Base-by-base conservation (phyloP, 805 yeast species). In the Starmerella floris region DNA sequence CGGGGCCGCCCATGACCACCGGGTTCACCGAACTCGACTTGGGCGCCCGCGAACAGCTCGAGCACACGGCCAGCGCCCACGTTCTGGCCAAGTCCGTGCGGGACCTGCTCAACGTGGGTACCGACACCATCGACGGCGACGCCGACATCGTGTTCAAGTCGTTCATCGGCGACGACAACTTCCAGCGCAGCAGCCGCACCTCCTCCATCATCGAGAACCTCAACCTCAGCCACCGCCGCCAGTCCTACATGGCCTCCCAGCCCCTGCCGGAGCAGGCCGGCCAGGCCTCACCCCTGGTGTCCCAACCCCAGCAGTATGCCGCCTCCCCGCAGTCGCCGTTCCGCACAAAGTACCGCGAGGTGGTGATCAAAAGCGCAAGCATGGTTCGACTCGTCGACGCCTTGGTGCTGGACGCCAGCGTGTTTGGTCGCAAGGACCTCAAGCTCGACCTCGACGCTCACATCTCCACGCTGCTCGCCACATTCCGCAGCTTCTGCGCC, bases 301-400 rank as follows among this genome's bases (percentile, higher is more conserved):
- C 15, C 15, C 16, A 15, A 5, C 16, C 17, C 16, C 10, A 8
- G 32, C 16, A 8, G 8, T 6, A 6, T 6, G 32, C 32, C 16
- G 15, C 32, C 17, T n/a, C 13, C 37, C 4, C 17, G 17, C 4
- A 23, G 17, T 13, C 16, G 6, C 35, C 19, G 8, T 23, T 23
- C n/a, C 11, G 20, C 13, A 5, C 16, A 5, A n/a, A 8, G 20
- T 5, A 10, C 15, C 27, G 13, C 23, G 35, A 39, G 42, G 78
- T 74, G 6, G 78, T 72, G 5, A 61, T 75, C 23, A 77, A 76
- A 52, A 73, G 83, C 3, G 91, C 91, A 1, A 70, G 82, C 1
- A 61, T 83, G 43, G 91, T 83, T 35, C 75, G 76, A 51, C 67
- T 88, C 52, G 68, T 85, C 42, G 96, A 88, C 59, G 68, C 87